Base-by-base conservation (phyloP, 345 rosid genomes). In the Salix brachista region DNA sequence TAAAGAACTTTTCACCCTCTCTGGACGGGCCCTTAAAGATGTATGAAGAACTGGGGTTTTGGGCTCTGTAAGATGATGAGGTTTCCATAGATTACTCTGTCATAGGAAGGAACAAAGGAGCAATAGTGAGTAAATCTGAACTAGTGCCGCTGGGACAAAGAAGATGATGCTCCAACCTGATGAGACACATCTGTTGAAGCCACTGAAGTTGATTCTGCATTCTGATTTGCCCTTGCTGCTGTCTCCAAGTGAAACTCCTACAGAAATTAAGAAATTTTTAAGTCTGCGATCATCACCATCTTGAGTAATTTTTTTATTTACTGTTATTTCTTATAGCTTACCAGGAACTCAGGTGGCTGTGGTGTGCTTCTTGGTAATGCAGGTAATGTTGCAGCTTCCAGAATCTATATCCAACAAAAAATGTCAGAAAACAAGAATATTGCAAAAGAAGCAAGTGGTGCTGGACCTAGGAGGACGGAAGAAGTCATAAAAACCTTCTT, bases 181-280 rank as follows among this genome's bases (percentile, higher is more conserved):
- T 69, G 91, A 80, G 91, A 86, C 23, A 75, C 87, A 65, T 94
- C 97, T 36, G 92, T 87, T 75, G 97, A 92, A 70, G 91, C 90
- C 9, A 92, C 75, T 54, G 99, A 91, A 71, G 97, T 86, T 30
- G 98, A 86, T 78, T 94, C 99, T 58, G 86, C 88, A 85, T 91
- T 89, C 71, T 89, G 96, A 82, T 77, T 83, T 72, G 97, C 97
- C 80, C 98, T 89, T 41, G 84, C 92, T 86, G 86, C 86, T 73
- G 97, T 96, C 89, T 90, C 84, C 14, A 96, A 76, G 81, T 90
- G 99, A 65, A 96, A 96, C 81, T 96, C 98, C 99, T 96, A 82
- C 78, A 80, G 54, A 26, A 46, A 68, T 42, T 58, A 70, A 64
- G 61, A 77, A 67, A 19, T 13, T 52, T 52, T 71, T 72, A 66